phyloP scores from a whole-genome alignment of 257 asterid genomes.

The Salvia miltiorrhiza region DNA sequence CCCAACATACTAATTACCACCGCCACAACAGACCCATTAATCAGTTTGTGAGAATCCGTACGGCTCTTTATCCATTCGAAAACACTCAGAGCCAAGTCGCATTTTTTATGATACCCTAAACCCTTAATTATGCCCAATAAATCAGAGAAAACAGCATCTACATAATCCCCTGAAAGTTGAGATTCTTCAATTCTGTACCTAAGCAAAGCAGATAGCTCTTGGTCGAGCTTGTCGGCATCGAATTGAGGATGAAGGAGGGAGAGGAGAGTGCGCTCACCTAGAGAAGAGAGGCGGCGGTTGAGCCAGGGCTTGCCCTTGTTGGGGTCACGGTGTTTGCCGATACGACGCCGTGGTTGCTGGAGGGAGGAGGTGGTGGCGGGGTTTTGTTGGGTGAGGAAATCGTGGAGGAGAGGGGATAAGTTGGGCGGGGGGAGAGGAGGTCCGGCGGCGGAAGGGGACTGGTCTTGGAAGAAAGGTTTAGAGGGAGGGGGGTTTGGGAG shows the following conservation, averaged over 20 bases:
- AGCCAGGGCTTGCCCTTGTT: constrained; percentile 84
- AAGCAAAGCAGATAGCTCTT: constrained; percentile 38
- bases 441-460: constrained; percentile 32
- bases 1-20: constrained; percentile 75
- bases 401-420: constrained; percentile 45
- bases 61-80: constrained; percentile 60
- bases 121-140: constrained; percentile 70
- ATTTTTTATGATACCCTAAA: constrained; percentile 52
- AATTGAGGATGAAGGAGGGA: constrained; percentile 55
- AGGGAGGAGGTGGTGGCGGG: constrained; percentile 30
- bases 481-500: constrained; percentile 83
- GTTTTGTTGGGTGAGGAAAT: constrained; percentile 39
- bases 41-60: constrained; percentile 31
- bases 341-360: constrained; percentile 59
- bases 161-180: constrained; percentile 23
- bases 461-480: constrained; percentile 67
- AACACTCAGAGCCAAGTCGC: constrained; percentile 61
- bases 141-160: constrained; percentile 37
- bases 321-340: constrained; percentile 60
- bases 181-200: constrained; percentile 17
- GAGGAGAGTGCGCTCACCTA: constrained; percentile 58
- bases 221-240: constrained; percentile 31
- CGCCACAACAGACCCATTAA: constrained; percentile 66
- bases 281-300: constrained; percentile 63
- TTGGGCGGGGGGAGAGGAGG: constrained; percentile 34